A percentile compares a stretch with the other conserved stretches of the same genome.
These are phyloP conservation scores for Umbelopsis sp. DNA, from an alignment of 371 early-diverging fungal genomes.

Conservation along the genomic window DNA sequence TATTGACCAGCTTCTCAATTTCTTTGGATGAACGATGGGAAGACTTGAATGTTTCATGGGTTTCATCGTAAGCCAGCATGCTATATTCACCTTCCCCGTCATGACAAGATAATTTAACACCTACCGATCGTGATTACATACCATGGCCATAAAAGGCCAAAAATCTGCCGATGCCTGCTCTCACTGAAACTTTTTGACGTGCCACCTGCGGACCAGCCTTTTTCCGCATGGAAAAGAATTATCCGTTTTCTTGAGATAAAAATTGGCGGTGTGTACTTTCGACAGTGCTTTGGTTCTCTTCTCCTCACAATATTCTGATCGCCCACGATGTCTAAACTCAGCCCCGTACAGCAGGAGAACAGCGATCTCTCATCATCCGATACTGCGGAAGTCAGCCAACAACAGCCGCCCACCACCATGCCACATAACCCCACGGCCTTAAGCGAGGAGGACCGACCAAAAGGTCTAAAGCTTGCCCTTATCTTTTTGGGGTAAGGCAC, in stretches of 20 bases:
- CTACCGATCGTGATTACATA: too few relatives aligned
- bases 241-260: background rate
- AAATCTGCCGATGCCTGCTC: background rate
- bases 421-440: slow-evolving; percentile 8
- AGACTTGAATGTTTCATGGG: too few relatives aligned
- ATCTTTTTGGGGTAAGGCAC: slow-evolving; percentile 1
- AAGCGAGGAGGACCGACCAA: slow-evolving; percentile 11
- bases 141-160: too few relatives aligned
- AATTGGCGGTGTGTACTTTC: background rate
- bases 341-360: background rate
- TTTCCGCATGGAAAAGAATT: background rate
- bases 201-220: background rate
- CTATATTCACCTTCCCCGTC: too few relatives aligned
- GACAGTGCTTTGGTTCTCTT: background rate
- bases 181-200: background rate
- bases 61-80: too few relatives aligned
- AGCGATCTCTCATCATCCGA: background rate
- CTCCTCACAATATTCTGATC: too few relatives aligned
- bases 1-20: too few relatives aligned
- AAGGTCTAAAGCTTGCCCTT: slow-evolving; percentile 10
- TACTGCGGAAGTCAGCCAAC: background rate
- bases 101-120: too few relatives aligned
- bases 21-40: too few relatives aligned
- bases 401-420: background rate
- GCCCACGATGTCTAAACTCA: background rate